Evolutionary conservation across 202 grass and related monocot genomes (phyloP).

Genomic region (Carex sylvatica): DNA sequence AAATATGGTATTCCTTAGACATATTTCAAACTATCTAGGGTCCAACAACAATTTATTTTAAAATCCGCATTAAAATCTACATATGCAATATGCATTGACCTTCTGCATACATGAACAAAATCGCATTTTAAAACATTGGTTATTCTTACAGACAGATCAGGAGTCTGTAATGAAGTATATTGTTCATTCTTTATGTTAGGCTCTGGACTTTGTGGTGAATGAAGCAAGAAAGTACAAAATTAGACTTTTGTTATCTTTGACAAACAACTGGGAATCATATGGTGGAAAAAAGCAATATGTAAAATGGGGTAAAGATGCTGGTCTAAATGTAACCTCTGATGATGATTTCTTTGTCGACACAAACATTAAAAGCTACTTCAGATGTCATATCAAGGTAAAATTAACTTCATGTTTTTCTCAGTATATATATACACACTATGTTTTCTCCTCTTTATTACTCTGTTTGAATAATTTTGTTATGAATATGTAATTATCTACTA

Average conservation of each 20-base stretch:
- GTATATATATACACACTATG: not conserved
- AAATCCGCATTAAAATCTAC: no score
- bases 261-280: slow-evolving; percentile 62
- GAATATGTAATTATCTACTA: not conserved
- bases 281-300: slow-evolving; percentile 72
- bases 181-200: slow-evolving; percentile 26
- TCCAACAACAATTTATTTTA: no score
- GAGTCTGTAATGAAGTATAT: not conserved
- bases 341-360: slow-evolving; percentile 60
- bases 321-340: slow-evolving; percentile 40
- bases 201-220: slow-evolving; percentile 68
- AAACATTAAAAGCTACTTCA: slow-evolving; percentile 55
- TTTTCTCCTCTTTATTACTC: not conserved
- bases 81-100: no score
- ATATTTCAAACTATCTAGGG: no score
- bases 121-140: no score
- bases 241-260: slow-evolving; percentile 49
- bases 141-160: not conserved
- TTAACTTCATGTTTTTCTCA: not conserved
- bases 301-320: slow-evolving; percentile 46
- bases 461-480: not conserved
- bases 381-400: slow-evolving; percentile 44
- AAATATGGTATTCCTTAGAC: no score
- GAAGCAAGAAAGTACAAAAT: slow-evolving; percentile 61
- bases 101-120: no score